phyloP scores from a whole-genome alignment of 2,329 filamentous ascomycete genomes.

The Huntiella abstrusa region DNA sequence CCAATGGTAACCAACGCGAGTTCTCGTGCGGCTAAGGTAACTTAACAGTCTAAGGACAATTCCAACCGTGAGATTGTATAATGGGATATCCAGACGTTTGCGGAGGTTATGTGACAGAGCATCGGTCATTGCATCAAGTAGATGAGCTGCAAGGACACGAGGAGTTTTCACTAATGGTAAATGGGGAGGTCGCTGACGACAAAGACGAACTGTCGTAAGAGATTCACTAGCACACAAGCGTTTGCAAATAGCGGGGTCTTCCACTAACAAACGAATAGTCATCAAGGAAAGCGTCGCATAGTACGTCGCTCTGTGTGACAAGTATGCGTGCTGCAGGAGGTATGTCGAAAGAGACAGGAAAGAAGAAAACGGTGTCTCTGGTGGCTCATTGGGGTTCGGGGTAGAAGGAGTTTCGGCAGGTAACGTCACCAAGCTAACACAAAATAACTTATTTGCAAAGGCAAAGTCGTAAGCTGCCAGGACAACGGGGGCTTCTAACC shows the following conservation, averaged over 20 bases:
- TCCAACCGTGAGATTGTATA: constrained; percentile 68
- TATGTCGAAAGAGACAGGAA: constrained; percentile 86
- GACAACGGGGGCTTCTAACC: constrained; percentile 44
- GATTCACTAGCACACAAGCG: constrained; percentile 64
- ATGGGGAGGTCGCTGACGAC: constrained; percentile 73
- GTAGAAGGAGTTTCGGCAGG: constrained; percentile 24
- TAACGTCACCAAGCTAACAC: constrained; percentile 57
- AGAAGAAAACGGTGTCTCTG: constrained; percentile 54
- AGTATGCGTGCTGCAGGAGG: constrained; percentile 78
- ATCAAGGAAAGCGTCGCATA: constrained; percentile 78
- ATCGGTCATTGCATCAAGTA: constrained; percentile 78
- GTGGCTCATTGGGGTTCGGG: neutral
- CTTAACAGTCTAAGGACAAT: constrained; percentile 70
- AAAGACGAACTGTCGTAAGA: constrained; percentile 58
- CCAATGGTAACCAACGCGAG: constrained; percentile 80
- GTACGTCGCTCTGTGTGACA: constrained; percentile 55
- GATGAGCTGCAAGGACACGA: constrained; percentile 51
- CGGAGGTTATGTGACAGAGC: constrained; percentile 87
- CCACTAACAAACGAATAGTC: constrained; percentile 67
- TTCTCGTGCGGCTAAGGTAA: constrained; percentile 65
- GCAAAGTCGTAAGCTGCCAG: constrained; percentile 84
- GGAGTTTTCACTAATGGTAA: constrained; percentile 57
- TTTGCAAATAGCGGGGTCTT: constrained; percentile 69
- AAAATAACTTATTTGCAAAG: constrained; percentile 89
- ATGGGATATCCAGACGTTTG: constrained; percentile 55